Percentiles rank a stretch among this genome's conserved stretches.
phyloP scores from a whole-genome alignment of 2,329 filamentous ascomycete genomes.

The Clonostachys solani region DNA sequence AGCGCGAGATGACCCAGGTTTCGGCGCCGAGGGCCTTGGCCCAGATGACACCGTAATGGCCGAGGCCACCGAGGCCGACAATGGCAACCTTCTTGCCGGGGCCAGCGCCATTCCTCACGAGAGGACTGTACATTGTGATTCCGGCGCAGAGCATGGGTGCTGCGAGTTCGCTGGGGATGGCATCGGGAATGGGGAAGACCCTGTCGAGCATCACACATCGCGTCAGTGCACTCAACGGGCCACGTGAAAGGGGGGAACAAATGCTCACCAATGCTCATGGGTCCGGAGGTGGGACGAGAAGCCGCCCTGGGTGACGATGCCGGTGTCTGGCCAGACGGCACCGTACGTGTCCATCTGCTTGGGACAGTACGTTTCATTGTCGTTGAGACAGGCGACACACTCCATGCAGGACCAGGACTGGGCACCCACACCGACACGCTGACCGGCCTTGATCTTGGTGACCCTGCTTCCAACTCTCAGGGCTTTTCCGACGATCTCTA shows the following conservation, averaged over 20 bases:
- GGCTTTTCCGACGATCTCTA: conserved; percentile 60
- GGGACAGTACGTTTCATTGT: conserved; percentile 33
- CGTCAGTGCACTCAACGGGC: no score
- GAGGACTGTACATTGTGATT: conserved; percentile 70
- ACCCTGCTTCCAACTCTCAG: conserved; percentile 46
- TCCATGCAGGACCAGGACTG: conserved; percentile 46
- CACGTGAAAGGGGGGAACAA: no score
- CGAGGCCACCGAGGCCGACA: conserved; percentile 66
- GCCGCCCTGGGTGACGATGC: conserved; percentile 57
- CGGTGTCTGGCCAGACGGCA: conserved; percentile 39
- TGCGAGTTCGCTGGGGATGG: conserved; percentile 52
- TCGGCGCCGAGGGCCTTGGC: conserved; percentile 60
- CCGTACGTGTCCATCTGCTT: conserved; percentile 41
- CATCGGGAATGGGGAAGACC: conserved; percentile 60
- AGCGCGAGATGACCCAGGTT: conserved; percentile 53
- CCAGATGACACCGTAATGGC: conserved; percentile 64
- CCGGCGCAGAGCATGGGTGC: conserved; percentile 83
- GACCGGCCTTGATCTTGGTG: conserved; percentile 46
- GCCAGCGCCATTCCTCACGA: conserved; percentile 67
- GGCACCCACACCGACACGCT: conserved; percentile 54
- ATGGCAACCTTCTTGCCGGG: conserved; percentile 73
- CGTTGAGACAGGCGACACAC: conserved; percentile 30
- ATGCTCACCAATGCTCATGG: conserved; percentile 33
- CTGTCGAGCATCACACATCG: no score
- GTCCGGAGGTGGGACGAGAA: conserved; percentile 28